Evolutionary conservation across 1,284 basidiomycete genomes (phyloP).

Genomic region (Boletus calvinii): DNA sequence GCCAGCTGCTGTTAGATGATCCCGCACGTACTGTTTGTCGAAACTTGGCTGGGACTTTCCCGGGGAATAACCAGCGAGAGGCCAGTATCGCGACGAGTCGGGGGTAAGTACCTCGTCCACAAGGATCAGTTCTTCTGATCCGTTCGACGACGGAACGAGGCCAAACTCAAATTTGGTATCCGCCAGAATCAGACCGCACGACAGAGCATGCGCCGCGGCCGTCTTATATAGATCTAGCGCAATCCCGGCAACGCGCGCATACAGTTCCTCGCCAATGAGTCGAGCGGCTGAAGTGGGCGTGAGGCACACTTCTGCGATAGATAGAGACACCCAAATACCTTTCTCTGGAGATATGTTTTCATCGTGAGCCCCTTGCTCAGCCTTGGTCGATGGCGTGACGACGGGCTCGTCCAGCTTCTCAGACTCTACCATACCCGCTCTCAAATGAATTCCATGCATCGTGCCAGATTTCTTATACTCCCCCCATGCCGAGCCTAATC

Average conservation of each 20-base stretch:
- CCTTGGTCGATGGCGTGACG: slow-evolving; percentile 98
- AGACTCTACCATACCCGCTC: slow-evolving; percentile 81
- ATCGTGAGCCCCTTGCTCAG: slow-evolving; percentile 92
- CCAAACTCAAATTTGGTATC: slow-evolving; percentile 95
- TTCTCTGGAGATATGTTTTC: slow-evolving; percentile 95
- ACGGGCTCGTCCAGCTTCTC: slow-evolving; percentile 80
- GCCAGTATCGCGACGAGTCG: slow-evolving; percentile 98
- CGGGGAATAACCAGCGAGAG: slow-evolving; percentile 67
- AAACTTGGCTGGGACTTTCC: slow-evolving; percentile 87
- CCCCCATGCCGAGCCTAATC: slow-evolving; percentile 86
- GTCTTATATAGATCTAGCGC: slow-evolving; percentile 73
- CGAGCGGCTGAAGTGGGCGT: slow-evolving; percentile 47
- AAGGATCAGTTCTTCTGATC: slow-evolving; percentile 65
- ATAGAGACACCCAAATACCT: slow-evolving; percentile 45
- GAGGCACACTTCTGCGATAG: slow-evolving; percentile 2
- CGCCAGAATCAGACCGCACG: slow-evolving; percentile 90
- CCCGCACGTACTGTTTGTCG: slow-evolving; percentile 96
- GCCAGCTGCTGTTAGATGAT: slow-evolving; percentile 78
- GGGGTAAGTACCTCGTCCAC: slow-evolving; percentile 97
- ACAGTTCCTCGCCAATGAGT: slow-evolving; percentile 70
- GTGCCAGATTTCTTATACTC: slow-evolving; percentile 91
- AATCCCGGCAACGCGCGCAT: slow-evolving; percentile 54
- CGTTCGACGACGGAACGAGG: slow-evolving; percentile 45
- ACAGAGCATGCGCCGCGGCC: slow-evolving; percentile 77
- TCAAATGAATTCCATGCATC: slow-evolving; percentile 83